phyloP scores from a whole-genome alignment of 768 basidiomycete species.

The Termitomyces heimii region DNA sequence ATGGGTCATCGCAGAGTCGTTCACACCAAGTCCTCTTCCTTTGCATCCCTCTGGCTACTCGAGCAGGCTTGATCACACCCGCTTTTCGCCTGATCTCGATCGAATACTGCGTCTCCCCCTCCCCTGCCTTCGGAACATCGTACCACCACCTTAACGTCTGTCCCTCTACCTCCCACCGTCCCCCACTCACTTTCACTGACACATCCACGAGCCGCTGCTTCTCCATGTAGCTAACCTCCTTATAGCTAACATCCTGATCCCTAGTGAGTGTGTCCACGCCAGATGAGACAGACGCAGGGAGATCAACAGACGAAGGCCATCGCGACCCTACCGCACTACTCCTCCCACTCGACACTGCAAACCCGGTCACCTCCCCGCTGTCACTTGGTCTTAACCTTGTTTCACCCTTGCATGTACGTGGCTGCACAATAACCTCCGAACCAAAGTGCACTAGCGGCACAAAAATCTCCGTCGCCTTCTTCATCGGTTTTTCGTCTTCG shows the following conservation, averaged over 20 bases:
- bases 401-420: background rate
- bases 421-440: slow-evolving; percentile 14
- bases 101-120: slow-evolving; percentile 27
- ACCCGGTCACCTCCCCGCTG: slow-evolving; percentile 13
- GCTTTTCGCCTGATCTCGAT: slow-evolving; percentile 27
- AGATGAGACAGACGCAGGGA: slow-evolving; percentile 4
- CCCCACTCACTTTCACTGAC: slow-evolving; percentile 37
- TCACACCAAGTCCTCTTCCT: slow-evolving; percentile 14
- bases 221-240: background rate
- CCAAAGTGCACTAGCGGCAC: slow-evolving; percentile 90
- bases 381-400: background rate
- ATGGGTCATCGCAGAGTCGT: slow-evolving; percentile 15
- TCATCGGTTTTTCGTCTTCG: slow-evolving; percentile 16
- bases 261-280: background rate
- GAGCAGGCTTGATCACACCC: slow-evolving; percentile 21
- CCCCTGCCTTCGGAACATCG: slow-evolving; percentile 30
- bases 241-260: background rate
- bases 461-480: slow-evolving; percentile 81
- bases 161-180: slow-evolving; percentile 38
- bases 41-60: background rate
- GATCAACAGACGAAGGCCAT: slow-evolving; percentile 11
- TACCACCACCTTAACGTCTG: slow-evolving; percentile 54
- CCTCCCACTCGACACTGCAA: slow-evolving; percentile 3
- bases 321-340: slow-evolving; percentile 11
- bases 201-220: slow-evolving; percentile 31